Conservation (phyloP, 305 asterid genomes). For the Solanum aculeatissimum region DNA sequence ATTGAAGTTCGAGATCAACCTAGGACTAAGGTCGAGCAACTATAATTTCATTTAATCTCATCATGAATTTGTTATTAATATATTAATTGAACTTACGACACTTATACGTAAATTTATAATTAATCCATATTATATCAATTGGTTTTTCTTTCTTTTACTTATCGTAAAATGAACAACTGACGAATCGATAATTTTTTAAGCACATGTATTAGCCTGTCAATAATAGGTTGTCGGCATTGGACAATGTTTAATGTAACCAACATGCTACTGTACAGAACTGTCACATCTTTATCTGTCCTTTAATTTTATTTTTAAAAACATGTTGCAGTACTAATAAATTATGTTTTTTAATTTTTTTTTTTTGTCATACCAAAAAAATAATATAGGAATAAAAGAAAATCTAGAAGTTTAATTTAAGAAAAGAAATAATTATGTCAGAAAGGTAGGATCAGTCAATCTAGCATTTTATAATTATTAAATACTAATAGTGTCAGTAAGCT, state of each 20-base stretch:
- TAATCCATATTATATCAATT: too few species aligned
- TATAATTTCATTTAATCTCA: too few species aligned
- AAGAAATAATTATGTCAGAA: neutral
- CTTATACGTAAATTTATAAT: too few species aligned
- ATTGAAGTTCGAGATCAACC: too few species aligned
- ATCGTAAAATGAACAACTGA: neutral
- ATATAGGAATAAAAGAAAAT: neutral
- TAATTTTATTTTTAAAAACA: too few species aligned
- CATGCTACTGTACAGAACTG: neutral
- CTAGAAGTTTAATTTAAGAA: neutral
- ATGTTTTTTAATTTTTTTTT: too few species aligned
- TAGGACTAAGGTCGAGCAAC: too few species aligned
- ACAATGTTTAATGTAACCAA: neutral
- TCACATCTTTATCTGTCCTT: neutral
- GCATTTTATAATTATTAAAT: neutral
- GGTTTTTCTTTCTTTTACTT: neutral
- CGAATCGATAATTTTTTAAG: fast-evolving
- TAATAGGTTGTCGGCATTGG: neutral
- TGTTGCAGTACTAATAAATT: neutral
- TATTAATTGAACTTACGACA: neutral
- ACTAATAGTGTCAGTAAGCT: neutral
- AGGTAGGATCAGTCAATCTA: neutral
- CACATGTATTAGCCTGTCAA: neutral
- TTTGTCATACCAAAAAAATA: neutral
- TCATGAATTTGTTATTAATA: fast-evolving